A percentile compares a stretch with the other conserved stretches of the same genome.
Conservation (phyloP, 441 rosid species). For the Erodium trifolium region DNA sequence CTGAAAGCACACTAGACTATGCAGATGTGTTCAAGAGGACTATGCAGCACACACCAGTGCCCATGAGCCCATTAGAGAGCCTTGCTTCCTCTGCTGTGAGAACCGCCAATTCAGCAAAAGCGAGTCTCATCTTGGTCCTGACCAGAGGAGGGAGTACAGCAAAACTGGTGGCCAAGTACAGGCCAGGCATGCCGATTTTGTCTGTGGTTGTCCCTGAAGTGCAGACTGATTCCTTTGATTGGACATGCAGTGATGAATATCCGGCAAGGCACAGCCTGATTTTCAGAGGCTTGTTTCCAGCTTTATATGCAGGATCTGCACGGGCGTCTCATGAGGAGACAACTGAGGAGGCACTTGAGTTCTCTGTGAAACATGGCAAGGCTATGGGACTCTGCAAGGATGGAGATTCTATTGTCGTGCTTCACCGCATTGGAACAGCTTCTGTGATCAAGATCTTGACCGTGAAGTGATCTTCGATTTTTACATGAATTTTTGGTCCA, state of each 20-base stretch:
- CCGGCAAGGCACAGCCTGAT: constrained; percentile 90
- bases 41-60: constrained; percentile 70
- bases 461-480: constrained; percentile 40
- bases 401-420: constrained; percentile 77
- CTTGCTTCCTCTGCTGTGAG: constrained; percentile 86
- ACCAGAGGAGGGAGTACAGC: constrained; percentile 96
- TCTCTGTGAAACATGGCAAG: constrained; percentile 57
- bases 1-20: constrained; percentile 63
- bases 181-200: constrained; percentile 78
- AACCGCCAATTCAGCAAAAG: constrained; percentile 72
- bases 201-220: constrained; percentile 85
- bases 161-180: constrained; percentile 82
- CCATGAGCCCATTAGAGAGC: constrained; percentile 90
- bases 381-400: constrained; percentile 52
- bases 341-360: constrained; percentile 74
- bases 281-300: constrained; percentile 68
- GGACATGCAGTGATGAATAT: constrained; percentile 82
- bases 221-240: constrained; percentile 69
- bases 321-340: constrained; percentile 77
- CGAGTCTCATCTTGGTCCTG: constrained; percentile 66
- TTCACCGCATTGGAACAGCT: constrained; percentile 76
- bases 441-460: constrained; percentile 77
- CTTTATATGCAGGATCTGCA: constrained; percentile 71
- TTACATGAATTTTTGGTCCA: background rate
- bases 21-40: constrained; percentile 76